Conservation (phyloP, 2,329 filamentous ascomycete genomes). For the Thielaviopsis punctulata region DNA sequence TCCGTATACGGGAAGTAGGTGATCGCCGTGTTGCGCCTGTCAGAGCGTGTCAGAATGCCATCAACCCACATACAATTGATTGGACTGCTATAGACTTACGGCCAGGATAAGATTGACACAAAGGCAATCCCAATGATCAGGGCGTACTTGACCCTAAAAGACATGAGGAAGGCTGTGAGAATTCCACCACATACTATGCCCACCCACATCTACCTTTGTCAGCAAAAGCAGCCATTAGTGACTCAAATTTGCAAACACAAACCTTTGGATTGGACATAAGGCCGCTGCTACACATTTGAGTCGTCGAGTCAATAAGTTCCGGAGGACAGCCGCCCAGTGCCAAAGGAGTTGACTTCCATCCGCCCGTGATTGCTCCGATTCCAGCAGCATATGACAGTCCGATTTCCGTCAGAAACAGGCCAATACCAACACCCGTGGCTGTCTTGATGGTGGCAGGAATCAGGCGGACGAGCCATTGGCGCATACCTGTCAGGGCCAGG, state of each 20-base stretch:
- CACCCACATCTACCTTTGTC: conserved; percentile 54
- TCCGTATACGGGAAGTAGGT: conserved; percentile 54
- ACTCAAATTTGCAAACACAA: conserved; percentile 16
- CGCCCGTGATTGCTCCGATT: conserved; percentile 66
- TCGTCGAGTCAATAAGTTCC: conserved; percentile 29
- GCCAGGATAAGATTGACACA: conserved; percentile 60
- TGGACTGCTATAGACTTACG: conserved; percentile 26
- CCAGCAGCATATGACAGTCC: conserved; percentile 62
- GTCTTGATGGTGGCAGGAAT: conserved; percentile 49
- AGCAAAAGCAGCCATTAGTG: too few relatives aligned
- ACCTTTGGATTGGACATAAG: conserved; percentile 65
- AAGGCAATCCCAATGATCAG: conserved; percentile 57
- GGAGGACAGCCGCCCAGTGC: conserved; percentile 57
- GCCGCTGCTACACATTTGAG: conserved; percentile 35
- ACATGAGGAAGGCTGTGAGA: conserved; percentile 64
- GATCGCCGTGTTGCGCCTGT: conserved; percentile 45
- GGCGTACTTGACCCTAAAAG: conserved; percentile 57
- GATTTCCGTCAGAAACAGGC: conserved; percentile 45
- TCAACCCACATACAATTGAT: not conserved
- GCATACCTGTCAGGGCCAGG: conserved; percentile 48
- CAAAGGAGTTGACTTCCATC: conserved; percentile 46
- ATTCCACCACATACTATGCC: conserved; percentile 68
- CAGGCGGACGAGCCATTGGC: conserved; percentile 53
- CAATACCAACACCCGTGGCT: conserved; percentile 47
- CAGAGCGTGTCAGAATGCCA: not conserved